phyloP scores from a whole-genome alignment of 116 monocot genomes.

The Iris pallida region DNA sequence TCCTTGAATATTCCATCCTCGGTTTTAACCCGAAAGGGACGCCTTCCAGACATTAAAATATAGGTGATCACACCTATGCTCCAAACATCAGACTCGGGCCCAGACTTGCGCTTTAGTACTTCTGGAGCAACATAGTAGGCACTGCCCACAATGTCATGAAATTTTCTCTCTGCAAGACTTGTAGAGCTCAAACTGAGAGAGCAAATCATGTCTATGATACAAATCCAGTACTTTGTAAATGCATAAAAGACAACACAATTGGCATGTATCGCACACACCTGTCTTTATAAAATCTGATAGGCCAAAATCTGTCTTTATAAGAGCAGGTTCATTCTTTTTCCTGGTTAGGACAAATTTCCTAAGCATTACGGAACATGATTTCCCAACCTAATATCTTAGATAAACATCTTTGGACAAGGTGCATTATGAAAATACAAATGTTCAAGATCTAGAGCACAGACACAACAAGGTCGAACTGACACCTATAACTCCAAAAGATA shows the following conservation, averaged over 20 bases:
- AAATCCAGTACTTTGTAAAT: background rate
- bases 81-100: slow-evolving; percentile 98
- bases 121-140: slow-evolving; percentile 98
- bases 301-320: slow-evolving; percentile 97
- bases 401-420: too few species aligned
- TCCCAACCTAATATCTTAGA: too few species aligned
- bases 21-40: slow-evolving; percentile 96
- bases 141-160: slow-evolving; percentile 93
- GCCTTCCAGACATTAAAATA: slow-evolving; percentile 86
- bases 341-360: too few species aligned
- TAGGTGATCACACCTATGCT: slow-evolving; percentile 97
- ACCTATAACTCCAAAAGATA: too few species aligned
- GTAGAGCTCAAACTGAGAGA: background rate
- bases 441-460: too few species aligned
- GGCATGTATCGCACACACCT: slow-evolving; percentile 26
- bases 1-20: slow-evolving; percentile 94
- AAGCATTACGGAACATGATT: too few species aligned
- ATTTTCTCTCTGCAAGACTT: slow-evolving; percentile 60
- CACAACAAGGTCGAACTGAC: too few species aligned
- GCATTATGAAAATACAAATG: too few species aligned
- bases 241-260: background rate
- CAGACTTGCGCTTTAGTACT: slow-evolving; percentile 80
- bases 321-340: too few species aligned
- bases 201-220: background rate
- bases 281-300: slow-evolving; percentile 88